Base-by-base conservation (phyloP, 495 filamentous ascomycete species). In the Lepidopterella palustris region DNA sequence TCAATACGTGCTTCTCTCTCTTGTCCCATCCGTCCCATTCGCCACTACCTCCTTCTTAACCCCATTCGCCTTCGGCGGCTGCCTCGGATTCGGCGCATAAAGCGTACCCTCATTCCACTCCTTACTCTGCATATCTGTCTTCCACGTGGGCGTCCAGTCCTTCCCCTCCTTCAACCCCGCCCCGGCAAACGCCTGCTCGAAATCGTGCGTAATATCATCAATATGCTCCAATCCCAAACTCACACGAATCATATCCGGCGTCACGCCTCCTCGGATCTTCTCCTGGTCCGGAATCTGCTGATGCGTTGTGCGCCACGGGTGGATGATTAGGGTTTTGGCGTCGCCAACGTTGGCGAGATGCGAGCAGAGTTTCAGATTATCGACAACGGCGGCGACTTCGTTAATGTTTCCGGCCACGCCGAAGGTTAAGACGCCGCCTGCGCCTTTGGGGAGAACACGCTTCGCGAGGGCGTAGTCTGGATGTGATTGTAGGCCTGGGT, bases 341-440 rank as follows among this genome's bases (percentile, higher is more conserved):
- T 76, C 74, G 52, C 73, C 74, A 8, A 76, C 73, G 40, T 76
- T 76, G 45, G 74, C 73, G 15, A 75, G 61, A 56, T 75, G 71
- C 28, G 67, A 71, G 26, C 66, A 68, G 55, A 76, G 71, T 65
- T 75, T 76, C 23, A 76, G 63, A 52, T 74, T 75, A 58, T 76
- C 72, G 6, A 75, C 74, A 18, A 76, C 74, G 13, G 70, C 72
- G 26, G 69, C 69, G 26, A 74, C 74, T 60, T 75, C 68, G 35
- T 75, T 71, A 55, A 75, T 71, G 59, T 71, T 68, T 11, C 74
- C 74, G 13, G 70, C 70, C 59, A 76, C 73, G 42, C 73, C 74
- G 31, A 75, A 76, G 35, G 74, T 74, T 29, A 75, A 54, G 6
- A 76, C 74, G 20, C 72, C 73, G 40, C 74, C 73, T 18, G 53